These are phyloP conservation scores for Logfia minima DNA, from an alignment of 129 eudicot species.

Conservation along the genomic window DNA sequence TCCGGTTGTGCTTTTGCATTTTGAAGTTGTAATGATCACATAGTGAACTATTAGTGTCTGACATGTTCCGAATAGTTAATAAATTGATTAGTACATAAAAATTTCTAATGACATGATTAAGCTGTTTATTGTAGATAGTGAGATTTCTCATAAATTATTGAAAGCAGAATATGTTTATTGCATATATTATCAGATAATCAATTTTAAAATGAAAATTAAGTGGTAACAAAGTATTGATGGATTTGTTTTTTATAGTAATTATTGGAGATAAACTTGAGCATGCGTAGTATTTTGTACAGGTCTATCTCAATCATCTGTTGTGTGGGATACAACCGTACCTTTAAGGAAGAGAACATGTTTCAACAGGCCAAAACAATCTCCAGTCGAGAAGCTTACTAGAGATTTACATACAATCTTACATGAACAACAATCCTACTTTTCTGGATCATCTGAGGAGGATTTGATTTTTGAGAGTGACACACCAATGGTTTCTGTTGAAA, in stretches of 20 bases:
- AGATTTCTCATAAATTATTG: neutral
- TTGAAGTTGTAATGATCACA: neutral
- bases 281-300: conserved; percentile 36
- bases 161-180: neutral
- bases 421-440: conserved; percentile 64
- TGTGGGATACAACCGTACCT: conserved; percentile 74
- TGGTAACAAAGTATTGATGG: neutral
- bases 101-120: neutral
- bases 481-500: conserved; percentile 89
- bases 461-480: conserved; percentile 69
- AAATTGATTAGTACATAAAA: no score
- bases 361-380: conserved; percentile 57
- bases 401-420: conserved; percentile 71
- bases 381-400: conserved; percentile 74
- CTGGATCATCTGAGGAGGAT: conserved; percentile 74
- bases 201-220: neutral
- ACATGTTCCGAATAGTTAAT: neutral
- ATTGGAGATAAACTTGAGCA: neutral
- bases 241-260: neutral
- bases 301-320: conserved; percentile 56
- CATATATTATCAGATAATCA: neutral
- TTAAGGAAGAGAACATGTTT: conserved; percentile 77
- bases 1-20: neutral
- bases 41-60: neutral
- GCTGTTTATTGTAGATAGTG: neutral